A percentile compares a stretch with the other conserved stretches of the same genome.
These are phyloP conservation scores for Exobasidium cylindrosporum DNA, from an alignment of 1,284 basidiomycete genomes.

Conservation along the genomic window DNA sequence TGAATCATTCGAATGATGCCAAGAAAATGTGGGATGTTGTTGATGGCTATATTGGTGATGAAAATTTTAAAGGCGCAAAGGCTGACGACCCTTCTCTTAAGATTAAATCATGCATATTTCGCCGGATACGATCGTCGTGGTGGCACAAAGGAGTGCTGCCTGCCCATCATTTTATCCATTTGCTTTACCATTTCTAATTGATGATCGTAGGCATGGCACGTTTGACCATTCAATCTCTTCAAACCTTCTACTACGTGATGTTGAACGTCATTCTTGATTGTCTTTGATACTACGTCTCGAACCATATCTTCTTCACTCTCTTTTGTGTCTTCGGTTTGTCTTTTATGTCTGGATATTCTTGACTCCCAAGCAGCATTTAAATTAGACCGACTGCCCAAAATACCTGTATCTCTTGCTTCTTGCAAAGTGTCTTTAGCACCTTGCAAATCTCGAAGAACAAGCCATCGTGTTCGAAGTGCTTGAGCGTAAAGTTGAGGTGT, in stretches of 20 bases:
- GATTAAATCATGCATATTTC: no score
- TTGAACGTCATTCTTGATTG: not conserved
- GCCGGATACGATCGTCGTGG: no score
- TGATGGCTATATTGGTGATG: no score
- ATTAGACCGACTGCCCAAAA: not conserved
- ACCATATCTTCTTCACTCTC: not conserved
- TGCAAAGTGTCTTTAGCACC: constrained; percentile 21
- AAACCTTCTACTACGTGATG: not conserved
- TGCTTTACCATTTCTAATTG: not conserved
- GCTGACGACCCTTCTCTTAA: no score
- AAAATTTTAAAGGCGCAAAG: no score
- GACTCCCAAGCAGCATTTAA: not conserved
- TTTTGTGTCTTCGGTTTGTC: not conserved
- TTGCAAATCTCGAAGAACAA: constrained; percentile 32
- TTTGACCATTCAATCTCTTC: not conserved
- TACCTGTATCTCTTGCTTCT: constrained; percentile 28
- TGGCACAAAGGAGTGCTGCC: no score
- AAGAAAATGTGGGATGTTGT: no score
- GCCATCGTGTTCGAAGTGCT: constrained; percentile 42
- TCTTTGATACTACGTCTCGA: not conserved
- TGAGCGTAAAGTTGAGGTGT: constrained; percentile 44
- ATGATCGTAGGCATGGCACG: not conserved
- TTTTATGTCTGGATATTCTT: not conserved
- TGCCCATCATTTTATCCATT: not conserved
- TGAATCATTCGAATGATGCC: no score